Evolutionary conservation across 257 asterid genomes (phyloP).

Genomic region (Leptodermis oblonga): DNA sequence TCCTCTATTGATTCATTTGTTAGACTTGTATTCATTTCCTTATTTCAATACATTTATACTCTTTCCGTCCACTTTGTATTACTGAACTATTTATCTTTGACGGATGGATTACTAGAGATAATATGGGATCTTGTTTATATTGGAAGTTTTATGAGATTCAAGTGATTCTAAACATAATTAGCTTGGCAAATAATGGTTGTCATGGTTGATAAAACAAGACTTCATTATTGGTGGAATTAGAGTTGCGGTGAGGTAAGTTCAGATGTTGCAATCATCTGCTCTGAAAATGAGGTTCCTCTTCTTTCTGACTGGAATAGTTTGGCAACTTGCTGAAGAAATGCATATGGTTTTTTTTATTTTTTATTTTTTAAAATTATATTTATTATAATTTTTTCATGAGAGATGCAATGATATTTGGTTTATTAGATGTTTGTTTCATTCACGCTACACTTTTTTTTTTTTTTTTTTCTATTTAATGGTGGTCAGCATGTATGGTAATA

Average conservation of each 20-base stretch:
- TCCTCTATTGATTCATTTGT: constrained; percentile 21
- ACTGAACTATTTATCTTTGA: too few relatives aligned
- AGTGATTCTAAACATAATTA: neutral
- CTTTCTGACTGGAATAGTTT: neutral
- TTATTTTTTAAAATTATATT: too few relatives aligned
- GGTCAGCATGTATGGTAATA: constrained; percentile 1
- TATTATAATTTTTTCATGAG: neutral
- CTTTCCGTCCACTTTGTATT: too few relatives aligned
- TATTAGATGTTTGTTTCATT: constrained; percentile 1
- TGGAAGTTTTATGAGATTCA: neutral
- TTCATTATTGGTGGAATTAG: neutral
- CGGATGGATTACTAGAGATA: too few relatives aligned
- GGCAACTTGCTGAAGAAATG: constrained; percentile 14
- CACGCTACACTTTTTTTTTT: neutral
- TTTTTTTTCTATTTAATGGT: neutral
- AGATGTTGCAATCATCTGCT: neutral
- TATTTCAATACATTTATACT: neutral
- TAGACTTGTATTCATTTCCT: constrained; percentile 10
- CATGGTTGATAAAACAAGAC: constrained; percentile 4
- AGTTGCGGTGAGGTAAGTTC: neutral
- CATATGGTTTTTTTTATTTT: constrained; percentile 4
- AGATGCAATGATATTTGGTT: constrained; percentile 1
- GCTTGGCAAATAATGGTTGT: neutral
- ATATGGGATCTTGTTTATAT: neutral
- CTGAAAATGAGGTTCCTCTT: too few relatives aligned